These are phyloP conservation scores for Rhynchospora breviuscula DNA, from an alignment of 176 grass and related monocot species.

Conservation along the genomic window DNA sequence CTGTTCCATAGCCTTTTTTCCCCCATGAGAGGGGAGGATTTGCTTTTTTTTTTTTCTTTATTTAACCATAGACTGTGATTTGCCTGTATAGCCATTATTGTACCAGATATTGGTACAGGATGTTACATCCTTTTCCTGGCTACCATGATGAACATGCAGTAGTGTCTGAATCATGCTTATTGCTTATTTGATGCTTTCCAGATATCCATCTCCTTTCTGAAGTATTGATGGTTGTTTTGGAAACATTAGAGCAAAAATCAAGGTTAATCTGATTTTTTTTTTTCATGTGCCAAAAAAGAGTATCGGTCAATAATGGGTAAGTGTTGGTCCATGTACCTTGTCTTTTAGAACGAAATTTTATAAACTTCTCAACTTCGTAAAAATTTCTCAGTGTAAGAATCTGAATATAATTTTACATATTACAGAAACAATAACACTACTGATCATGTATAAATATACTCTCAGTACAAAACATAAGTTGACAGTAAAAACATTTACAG, in stretches of 20 bases:
- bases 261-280: background rate
- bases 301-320: background rate
- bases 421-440: background rate
- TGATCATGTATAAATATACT: background rate
- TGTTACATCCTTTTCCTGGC: background rate
- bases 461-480: background rate
- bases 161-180: background rate
- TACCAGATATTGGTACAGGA: background rate
- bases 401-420: slow-evolving; percentile 8
- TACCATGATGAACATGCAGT: background rate
- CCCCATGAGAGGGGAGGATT: background rate
- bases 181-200: background rate
- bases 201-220: background rate
- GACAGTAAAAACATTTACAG: background rate
- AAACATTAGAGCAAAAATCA: background rate
- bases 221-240: background rate
- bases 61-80: background rate
- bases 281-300: background rate
- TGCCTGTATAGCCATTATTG: background rate
- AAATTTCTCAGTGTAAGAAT: background rate
- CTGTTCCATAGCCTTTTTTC: background rate
- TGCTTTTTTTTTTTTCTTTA: background rate
- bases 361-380: background rate
- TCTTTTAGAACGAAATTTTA: background rate
- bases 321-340: background rate